Conservation (phyloP, 2,329 filamentous ascomycete genomes). For the Calonectria pseudoturangicola region DNA sequence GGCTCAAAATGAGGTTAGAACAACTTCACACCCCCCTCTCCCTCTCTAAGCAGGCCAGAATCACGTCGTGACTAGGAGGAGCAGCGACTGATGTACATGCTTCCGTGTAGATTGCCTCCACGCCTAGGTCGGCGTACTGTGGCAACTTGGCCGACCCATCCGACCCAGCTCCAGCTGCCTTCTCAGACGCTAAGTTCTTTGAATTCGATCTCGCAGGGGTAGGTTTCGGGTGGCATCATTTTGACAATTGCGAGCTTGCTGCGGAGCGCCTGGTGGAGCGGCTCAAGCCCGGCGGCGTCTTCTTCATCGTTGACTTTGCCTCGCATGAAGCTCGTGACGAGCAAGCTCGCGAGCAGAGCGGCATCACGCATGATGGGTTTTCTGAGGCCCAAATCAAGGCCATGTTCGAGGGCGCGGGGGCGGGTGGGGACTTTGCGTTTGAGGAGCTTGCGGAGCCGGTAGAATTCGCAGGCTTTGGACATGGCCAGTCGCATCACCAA, state of each 20-base stretch:
- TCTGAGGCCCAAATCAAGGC: slow-evolving; percentile 73
- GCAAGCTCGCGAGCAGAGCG: slow-evolving; percentile 60
- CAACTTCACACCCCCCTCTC: neutral
- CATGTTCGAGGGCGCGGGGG: slow-evolving; percentile 79
- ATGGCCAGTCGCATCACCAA: slow-evolving; percentile 22
- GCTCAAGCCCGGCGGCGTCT: slow-evolving; percentile 78
- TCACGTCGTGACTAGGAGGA: neutral
- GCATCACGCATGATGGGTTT: slow-evolving; percentile 81
- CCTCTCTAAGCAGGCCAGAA: neutral
- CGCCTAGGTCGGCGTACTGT: slow-evolving; percentile 72
- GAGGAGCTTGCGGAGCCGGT: slow-evolving; percentile 71
- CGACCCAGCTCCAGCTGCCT: slow-evolving; percentile 69
- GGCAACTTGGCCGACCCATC: slow-evolving; percentile 73
- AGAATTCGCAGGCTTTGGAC: slow-evolving; percentile 59
- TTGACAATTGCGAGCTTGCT: slow-evolving; percentile 77
- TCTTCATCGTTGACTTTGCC: slow-evolving; percentile 81
- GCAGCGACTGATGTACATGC: slow-evolving; percentile 10
- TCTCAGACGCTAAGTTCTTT: slow-evolving; percentile 77
- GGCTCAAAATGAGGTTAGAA: slow-evolving; percentile 71
- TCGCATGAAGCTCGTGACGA: slow-evolving; percentile 64
- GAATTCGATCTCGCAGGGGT: slow-evolving; percentile 81
- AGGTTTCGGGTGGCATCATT: slow-evolving; percentile 80
- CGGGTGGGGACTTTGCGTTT: slow-evolving; percentile 74
- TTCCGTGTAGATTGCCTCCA: slow-evolving; percentile 54
- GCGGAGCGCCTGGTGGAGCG: slow-evolving; percentile 76